Conservation (phyloP, 495 filamentous ascomycete species). For the Annulohypoxylon stygium region DNA sequence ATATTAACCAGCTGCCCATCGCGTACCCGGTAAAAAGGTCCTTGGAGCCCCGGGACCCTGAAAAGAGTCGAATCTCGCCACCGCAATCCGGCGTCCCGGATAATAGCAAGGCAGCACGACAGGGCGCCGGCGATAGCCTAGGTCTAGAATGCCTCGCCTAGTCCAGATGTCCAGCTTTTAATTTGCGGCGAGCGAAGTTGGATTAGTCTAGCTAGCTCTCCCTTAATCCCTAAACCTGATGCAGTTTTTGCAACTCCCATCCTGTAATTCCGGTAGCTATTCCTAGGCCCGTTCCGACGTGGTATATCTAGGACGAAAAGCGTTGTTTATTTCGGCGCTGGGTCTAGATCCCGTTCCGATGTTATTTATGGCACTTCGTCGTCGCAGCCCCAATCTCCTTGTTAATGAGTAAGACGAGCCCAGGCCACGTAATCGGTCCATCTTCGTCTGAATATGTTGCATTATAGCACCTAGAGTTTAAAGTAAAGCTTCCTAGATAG, state of each 20-base stretch:
- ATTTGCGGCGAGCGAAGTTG: conserved; percentile 32
- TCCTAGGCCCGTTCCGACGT: conserved; percentile 33
- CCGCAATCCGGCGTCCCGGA: conserved; percentile 36
- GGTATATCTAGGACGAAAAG: conserved; percentile 23
- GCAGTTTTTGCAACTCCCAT: conserved; percentile 5
- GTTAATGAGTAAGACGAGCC: conserved; percentile 16
- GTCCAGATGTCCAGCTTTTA: conserved; percentile 48
- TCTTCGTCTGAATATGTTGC: conserved; percentile 33
- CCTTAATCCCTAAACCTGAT: conserved; percentile 8
- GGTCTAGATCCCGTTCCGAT: conserved; percentile 40
- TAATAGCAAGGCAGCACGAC: conserved; percentile 39
- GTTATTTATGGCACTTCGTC: conserved; percentile 43
- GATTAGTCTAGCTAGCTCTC: conserved; percentile 22
- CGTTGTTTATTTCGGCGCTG: conserved; percentile 25
- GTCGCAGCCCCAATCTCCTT: conserved; percentile 18
- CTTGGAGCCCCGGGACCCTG: conserved; percentile 39
- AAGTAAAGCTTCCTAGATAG: conserved; percentile 20
- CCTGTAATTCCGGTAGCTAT: conserved; percentile 14
- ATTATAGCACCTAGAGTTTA: conserved; percentile 18
- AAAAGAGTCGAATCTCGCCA: conserved; percentile 20
- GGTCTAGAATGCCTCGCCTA: conserved; percentile 48
- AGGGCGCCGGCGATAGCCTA: conserved; percentile 20
- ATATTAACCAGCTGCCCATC: conserved; percentile 44
- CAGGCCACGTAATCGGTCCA: conserved; percentile 36
- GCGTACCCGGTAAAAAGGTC: conserved; percentile 38